Evolutionary conservation across 176 grass and related monocot genomes (phyloP).

Genomic region (Poa annua): DNA sequence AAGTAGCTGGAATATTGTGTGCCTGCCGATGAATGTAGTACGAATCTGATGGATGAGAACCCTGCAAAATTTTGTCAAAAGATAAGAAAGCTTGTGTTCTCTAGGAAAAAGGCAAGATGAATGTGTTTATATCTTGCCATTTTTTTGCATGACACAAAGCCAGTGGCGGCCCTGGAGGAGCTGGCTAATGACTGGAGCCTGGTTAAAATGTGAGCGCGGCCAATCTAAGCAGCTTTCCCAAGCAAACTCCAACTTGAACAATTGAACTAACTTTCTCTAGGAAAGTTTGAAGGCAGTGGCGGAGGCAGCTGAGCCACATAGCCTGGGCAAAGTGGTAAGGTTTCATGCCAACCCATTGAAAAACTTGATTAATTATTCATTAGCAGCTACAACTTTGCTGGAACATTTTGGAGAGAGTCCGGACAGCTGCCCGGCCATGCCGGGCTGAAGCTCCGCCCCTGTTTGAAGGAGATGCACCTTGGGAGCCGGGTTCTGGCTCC

Average conservation of each 20-base stretch:
- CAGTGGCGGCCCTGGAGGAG: not conserved
- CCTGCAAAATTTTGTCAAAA: not conserved
- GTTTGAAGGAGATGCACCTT: no score
- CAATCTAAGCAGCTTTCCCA: not conserved
- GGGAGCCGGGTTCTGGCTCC: no score
- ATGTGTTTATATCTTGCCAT: not conserved
- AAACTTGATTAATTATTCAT: no score
- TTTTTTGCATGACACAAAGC: not conserved
- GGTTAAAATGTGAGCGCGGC: not conserved
- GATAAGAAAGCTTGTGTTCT: not conserved
- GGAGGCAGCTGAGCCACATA: no score
- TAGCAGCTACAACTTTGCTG: no score
- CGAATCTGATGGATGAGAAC: not conserved
- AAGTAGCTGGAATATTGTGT: constrained; percentile 23
- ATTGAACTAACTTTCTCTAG: not conserved
- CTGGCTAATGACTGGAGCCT: not conserved
- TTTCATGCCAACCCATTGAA: no score
- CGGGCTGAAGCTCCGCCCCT: no score
- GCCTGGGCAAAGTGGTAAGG: no score
- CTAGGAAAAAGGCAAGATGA: not conserved
- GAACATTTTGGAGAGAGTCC: no score
- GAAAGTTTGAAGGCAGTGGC: no score
- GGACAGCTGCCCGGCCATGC: no score
- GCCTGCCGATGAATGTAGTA: not conserved
- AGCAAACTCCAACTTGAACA: not conserved